A percentile compares a stretch with the other conserved stretches of the same genome.
phyloP scores from a whole-genome alignment of 1,284 basidiomycete genomes.

The Spongiforma sp. region DNA sequence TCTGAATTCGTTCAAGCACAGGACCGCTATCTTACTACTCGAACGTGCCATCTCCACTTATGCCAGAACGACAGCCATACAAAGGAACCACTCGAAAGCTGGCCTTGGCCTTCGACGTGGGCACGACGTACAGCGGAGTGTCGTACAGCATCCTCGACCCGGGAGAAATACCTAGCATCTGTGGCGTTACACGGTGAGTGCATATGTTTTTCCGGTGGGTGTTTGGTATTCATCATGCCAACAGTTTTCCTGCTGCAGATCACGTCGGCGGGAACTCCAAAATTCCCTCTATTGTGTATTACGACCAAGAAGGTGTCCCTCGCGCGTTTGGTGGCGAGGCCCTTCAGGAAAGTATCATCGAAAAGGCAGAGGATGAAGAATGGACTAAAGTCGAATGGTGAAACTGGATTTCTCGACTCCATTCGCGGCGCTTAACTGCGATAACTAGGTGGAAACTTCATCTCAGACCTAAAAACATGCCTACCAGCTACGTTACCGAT shows the following conservation, averaged over 20 bases:
- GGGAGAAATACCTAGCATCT: constrained; percentile 49
- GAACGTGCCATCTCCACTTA: constrained; percentile 10
- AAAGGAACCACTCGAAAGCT: constrained; percentile 44
- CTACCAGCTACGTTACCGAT: too few relatives aligned
- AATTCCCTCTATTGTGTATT: neutral
- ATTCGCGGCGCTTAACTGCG: too few relatives aligned
- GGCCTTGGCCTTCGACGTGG: constrained; percentile 55
- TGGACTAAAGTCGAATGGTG: constrained; percentile 55
- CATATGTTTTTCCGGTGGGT: neutral
- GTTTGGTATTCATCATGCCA: neutral
- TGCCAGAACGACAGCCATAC: constrained; percentile 40
- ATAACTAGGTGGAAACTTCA: too few relatives aligned
- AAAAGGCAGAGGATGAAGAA: constrained; percentile 45
- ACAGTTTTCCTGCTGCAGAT: constrained; percentile 58
- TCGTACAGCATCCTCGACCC: constrained; percentile 53
- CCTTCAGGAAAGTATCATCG: constrained; percentile 37
- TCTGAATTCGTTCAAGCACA: neutral
- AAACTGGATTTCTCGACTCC: too few relatives aligned
- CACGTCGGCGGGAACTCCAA: constrained; percentile 40
- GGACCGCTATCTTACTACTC: neutral
- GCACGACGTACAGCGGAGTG: constrained; percentile 55
- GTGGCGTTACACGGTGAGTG: constrained; percentile 47
- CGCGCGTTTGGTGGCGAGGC: constrained; percentile 51
- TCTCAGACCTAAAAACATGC: too few relatives aligned
- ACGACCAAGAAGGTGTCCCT: neutral